Base-by-base conservation (phyloP, 1,284 basidiomycete genomes). In the Tilletia caries region DNA sequence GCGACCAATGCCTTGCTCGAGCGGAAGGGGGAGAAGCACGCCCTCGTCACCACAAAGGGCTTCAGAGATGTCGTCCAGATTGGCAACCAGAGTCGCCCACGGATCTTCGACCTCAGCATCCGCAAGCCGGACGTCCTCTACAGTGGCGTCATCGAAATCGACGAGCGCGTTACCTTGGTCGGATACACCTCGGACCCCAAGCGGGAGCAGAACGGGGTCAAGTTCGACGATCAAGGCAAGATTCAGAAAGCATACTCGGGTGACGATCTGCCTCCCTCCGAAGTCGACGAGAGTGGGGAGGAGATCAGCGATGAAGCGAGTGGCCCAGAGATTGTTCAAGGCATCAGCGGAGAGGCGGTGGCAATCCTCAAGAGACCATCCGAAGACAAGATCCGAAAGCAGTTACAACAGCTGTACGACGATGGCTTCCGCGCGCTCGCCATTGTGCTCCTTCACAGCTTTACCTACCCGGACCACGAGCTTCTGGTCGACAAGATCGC, bases 1-100 rank as follows among this genome's bases (percentile, higher is more conserved):
- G 95, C 93, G 0, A 98, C 95, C 20, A 98, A 98, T 77, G 95
- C 95, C 0, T 87, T 98, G 0, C 87, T 98, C 4, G 95, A 98
- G 82, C 89, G 95, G 46, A 95, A 94, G 82, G 95, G 95, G 0
- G 90, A 92, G 78, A 89, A 90, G 74, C 93, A 96, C 72, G 95
- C 93, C 0, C 86, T 98, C 27, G 85, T 98, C 23, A 96, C 95
- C 79, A 97, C 95, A 0, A 89, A 90, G 75, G 95, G 93, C 0
- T 97, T 96, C 86, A 90, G 89, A 78, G 95, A 97, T 83, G 88
- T 97, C 20, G 87, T 97, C 2, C 87, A 91, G 67, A 96, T 95
- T 72, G 92, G 92, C 13, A 97, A 96, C 83, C 95, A 97, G 83
- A 90, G 92, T 10, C 89, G 95, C 41, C 95, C 83, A 90, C 93